Evolutionary conservation across 495 filamentous ascomycete species (phyloP).

Genomic region (Neurospora sp.): DNA sequence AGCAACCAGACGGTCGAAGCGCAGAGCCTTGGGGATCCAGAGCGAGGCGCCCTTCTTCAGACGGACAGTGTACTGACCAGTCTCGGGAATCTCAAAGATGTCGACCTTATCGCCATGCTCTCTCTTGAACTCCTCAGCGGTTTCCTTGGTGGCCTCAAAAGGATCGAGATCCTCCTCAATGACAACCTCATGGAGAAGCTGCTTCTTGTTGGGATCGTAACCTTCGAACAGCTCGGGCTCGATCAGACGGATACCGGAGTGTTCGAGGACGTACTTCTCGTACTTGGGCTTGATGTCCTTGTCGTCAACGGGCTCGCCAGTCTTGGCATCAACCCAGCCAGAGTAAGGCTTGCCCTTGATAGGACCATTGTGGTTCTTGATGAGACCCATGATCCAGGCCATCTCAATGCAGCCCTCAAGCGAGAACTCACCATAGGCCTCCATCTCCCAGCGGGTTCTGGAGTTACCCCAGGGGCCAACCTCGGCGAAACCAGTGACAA

Average conservation of each 20-base stretch:
- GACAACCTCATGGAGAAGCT: conserved; percentile 93
- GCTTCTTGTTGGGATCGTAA: conserved; percentile 97
- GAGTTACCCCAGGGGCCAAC: conserved; percentile 98
- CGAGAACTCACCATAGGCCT: conserved; percentile 91
- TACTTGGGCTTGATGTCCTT: conserved; percentile 96
- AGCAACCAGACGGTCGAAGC: conserved; percentile 93
- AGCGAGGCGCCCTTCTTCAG: conserved; percentile 90
- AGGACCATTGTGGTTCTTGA: conserved; percentile 97
- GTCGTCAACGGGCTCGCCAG: conserved; percentile 90
- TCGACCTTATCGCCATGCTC: conserved; percentile 97
- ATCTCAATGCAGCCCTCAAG: conserved; percentile 97
- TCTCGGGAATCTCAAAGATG: conserved; percentile 90
- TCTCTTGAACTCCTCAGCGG: conserved; percentile 91
- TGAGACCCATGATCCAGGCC: conserved; percentile 99
- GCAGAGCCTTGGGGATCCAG: conserved; percentile 90
- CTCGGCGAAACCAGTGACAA: conserved; percentile 94
- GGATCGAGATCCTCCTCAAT: conserved; percentile 94
- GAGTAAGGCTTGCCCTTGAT: conserved; percentile 95
- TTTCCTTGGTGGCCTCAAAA: conserved; percentile 95
- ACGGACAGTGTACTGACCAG: conserved; percentile 87
- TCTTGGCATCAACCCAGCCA: conserved; percentile 94
- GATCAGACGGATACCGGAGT: conserved; percentile 94
- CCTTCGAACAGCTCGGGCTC: conserved; percentile 95
- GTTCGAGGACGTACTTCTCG: conserved; percentile 91
- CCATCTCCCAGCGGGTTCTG: conserved; percentile 98